These are phyloP conservation scores for Oryza australiensis DNA, from an alignment of 176 grass and related monocot species.

Conservation along the genomic window DNA sequence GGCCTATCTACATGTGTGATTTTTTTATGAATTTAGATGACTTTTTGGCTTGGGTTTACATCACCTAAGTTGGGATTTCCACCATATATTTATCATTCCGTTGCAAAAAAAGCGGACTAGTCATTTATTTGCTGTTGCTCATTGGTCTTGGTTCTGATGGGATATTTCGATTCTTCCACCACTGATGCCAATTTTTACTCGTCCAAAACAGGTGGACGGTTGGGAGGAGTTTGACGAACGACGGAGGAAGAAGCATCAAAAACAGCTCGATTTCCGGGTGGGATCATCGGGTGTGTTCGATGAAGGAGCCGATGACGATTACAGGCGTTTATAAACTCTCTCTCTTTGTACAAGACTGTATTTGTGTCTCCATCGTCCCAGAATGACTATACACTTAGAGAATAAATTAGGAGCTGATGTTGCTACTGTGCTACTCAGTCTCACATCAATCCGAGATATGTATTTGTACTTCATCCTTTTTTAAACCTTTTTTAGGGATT, in stretches of 20 bases:
- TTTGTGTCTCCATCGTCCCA: neutral
- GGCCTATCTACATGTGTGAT: no score
- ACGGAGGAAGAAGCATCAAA: conserved; percentile 82
- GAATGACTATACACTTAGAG: neutral
- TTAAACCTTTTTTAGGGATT: neutral
- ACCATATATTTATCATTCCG: no score
- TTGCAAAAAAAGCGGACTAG: neutral
- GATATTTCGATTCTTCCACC: neutral
- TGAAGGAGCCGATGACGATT: conserved; percentile 89
- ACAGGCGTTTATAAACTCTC: conserved; percentile 30
- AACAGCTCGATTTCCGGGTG: conserved; percentile 91
- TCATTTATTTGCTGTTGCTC: neutral
- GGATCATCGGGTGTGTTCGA: conserved; percentile 93
- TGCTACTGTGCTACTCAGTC: no score
- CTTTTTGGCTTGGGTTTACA: no score
- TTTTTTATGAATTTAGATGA: neutral
- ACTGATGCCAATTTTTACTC: neutral
- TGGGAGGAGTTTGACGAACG: conserved; percentile 93
- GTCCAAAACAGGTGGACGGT: conserved; percentile 61
- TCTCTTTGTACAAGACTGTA: neutral
- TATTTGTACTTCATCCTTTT: neutral
- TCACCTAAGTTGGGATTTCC: no score
- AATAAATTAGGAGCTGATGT: neutral
- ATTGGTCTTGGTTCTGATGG: neutral
- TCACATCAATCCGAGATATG: neutral